Evolutionary conservation across 164 flowering plant genomes (phyloP).

Genomic region (Pachysandra terminalis): DNA sequence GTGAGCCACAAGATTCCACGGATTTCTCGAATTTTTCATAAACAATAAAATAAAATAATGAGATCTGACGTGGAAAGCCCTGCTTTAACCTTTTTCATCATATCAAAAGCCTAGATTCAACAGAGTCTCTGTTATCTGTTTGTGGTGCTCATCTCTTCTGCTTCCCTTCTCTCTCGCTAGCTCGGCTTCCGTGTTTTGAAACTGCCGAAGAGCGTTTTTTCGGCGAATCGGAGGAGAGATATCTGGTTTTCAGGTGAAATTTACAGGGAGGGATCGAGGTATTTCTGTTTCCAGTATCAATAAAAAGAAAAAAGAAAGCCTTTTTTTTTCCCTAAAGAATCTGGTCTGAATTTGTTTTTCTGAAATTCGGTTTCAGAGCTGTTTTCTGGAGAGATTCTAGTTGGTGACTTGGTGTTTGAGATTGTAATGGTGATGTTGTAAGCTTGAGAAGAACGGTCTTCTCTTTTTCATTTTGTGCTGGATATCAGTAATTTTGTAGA

Average conservation of each 20-base stretch:
- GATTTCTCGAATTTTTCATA: not conserved
- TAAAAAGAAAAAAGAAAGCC: no score
- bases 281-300: not conserved
- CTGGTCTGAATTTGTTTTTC: not conserved
- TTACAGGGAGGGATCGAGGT: not conserved
- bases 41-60: not conserved
- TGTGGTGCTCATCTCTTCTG: not conserved
- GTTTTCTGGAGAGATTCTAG: not conserved
- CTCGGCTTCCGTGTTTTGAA: no score
- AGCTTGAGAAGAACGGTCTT: not conserved
- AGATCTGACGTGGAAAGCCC: not conserved
- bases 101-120: not conserved
- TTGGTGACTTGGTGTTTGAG: not conserved
- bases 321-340: not conserved
- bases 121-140: not conserved
- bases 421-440: not conserved
- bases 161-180: not conserved
- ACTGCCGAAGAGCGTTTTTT: not conserved
- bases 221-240: not conserved
- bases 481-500: not conserved
- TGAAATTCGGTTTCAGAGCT: not conserved
- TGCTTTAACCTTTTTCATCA: not conserved
- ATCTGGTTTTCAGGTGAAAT: not conserved
- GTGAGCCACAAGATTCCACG: conserved; percentile 1
- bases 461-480: not conserved